These are phyloP conservation scores for Auricularia heimuer DNA, from an alignment of 768 basidiomycete species.

Conservation along the genomic window DNA sequence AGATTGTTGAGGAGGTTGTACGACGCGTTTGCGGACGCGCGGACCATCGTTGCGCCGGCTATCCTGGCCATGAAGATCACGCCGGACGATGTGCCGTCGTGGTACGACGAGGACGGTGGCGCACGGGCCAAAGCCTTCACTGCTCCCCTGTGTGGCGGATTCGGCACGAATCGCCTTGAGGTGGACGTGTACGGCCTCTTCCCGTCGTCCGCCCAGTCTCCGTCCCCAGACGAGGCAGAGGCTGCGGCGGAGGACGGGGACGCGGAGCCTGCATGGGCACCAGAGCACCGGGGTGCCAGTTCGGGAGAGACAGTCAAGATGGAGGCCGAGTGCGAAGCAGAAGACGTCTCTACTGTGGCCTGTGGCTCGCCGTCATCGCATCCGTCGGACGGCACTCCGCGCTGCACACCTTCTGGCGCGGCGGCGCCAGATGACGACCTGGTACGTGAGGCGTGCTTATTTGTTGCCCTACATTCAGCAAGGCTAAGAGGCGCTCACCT, in stretches of 20 bases:
- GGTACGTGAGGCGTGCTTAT: conserved; percentile 6
- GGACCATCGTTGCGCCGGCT: conserved; percentile 32
- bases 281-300: conserved; percentile 46
- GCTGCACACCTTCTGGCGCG: neutral
- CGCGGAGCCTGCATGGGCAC: conserved; percentile 25
- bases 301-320: conserved; percentile 14
- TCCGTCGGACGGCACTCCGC: conserved; percentile 7
- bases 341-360: conserved; percentile 11
- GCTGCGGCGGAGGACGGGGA: conserved; percentile 1
- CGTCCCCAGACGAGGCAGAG: neutral
- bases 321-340: conserved; percentile 14
- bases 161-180: neutral
- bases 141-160: conserved; percentile 2
- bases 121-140: conserved; percentile 3
- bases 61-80: conserved; percentile 21
- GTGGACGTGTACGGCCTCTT: conserved; percentile 3
- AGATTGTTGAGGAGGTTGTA: conserved; percentile 52
- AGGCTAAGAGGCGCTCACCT: neutral
- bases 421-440: conserved; percentile 4
- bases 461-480: neutral
- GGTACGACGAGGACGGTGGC: conserved; percentile 39
- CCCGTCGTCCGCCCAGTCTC: neutral
- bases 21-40: conserved; percentile 37
- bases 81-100: conserved; percentile 46
- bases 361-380: conserved; percentile 15